phyloP scores from a whole-genome alignment of 805 yeast species.

The Kurtzmaniella fragi region DNA sequence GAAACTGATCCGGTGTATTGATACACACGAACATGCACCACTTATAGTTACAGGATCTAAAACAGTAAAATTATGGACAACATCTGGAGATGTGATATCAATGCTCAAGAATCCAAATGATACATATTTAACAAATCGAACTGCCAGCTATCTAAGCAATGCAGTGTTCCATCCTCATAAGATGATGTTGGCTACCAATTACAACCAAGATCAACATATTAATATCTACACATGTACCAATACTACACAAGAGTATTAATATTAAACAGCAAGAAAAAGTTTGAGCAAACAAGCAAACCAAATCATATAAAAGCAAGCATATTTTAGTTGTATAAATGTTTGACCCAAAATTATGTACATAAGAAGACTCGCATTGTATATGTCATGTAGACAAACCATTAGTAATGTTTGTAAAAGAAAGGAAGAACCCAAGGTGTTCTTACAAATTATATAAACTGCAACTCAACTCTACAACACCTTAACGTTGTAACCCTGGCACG shows the following conservation, averaged over 20 bases:
- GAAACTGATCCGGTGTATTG: constrained; percentile 57
- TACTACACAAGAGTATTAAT: constrained; percentile 28
- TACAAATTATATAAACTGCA: too few species aligned
- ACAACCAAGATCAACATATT: constrained; percentile 70
- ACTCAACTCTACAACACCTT: too few species aligned
- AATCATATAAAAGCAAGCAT: too few species aligned
- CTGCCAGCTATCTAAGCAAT: constrained; percentile 54
- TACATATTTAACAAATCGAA: constrained; percentile 39
- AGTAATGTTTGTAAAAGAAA: too few species aligned
- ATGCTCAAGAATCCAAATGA: constrained; percentile 50
- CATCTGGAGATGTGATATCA: constrained; percentile 70
- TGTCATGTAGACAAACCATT: too few species aligned
- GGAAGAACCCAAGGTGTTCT: too few species aligned
- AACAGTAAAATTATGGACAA: constrained; percentile 75
- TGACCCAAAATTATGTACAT: too few species aligned
- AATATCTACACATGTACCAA: constrained; percentile 48
- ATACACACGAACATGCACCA: constrained; percentile 96
- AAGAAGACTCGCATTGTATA: too few species aligned
- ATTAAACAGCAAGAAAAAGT: too few species aligned
- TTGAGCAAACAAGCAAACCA: too few species aligned
- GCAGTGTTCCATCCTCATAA: constrained; percentile 87
- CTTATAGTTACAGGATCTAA: constrained; percentile 84
- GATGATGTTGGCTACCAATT: constrained; percentile 86
- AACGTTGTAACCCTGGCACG: too few species aligned
- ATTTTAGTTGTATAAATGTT: too few species aligned